Evolutionary conservation across 1,284 basidiomycete genomes (phyloP).

Genomic region (Mrakiaceae sp.): DNA sequence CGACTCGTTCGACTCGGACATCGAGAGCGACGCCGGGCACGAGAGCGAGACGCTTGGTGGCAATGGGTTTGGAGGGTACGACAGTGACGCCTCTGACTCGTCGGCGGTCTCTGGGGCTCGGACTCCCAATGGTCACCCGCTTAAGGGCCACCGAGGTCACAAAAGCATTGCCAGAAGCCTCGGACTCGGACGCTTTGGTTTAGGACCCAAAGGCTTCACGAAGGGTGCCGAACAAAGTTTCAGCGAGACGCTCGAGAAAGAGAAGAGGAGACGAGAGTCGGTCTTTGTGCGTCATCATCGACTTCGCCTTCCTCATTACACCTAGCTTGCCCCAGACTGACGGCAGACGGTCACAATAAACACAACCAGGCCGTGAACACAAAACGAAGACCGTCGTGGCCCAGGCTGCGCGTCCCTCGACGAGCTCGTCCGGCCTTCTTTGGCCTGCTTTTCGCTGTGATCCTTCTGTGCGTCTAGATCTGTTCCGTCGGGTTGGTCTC

Average conservation of each 20-base stretch:
- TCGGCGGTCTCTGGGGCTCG: not conserved
- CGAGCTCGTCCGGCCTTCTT: slow-evolving; percentile 1
- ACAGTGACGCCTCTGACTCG: not conserved
- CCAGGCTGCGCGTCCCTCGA: not conserved
- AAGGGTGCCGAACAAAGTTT: not conserved
- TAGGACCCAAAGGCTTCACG: not conserved
- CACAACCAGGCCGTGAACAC: not conserved
- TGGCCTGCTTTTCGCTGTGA: not conserved
- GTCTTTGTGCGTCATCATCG: not conserved
- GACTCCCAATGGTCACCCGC: slow-evolving; percentile 9
- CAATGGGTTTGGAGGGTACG: not conserved
- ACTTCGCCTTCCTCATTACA: not conserved
- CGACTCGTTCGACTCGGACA: not conserved
- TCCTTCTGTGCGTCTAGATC: not conserved
- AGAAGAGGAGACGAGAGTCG: not conserved
- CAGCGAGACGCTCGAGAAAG: not conserved
- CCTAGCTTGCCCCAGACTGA: not conserved
- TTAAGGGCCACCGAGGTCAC: not conserved
- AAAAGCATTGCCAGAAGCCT: not conserved
- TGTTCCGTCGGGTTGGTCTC: not conserved
- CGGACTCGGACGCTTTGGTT: not conserved
- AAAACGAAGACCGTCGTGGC: not conserved
- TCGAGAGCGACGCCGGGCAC: not conserved
- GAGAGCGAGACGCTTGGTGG: not conserved
- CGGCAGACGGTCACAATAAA: not conserved